These are phyloP conservation scores for Aureobasidium vineae DNA, from an alignment of 2,329 filamentous ascomycete species.

Conservation along the genomic window DNA sequence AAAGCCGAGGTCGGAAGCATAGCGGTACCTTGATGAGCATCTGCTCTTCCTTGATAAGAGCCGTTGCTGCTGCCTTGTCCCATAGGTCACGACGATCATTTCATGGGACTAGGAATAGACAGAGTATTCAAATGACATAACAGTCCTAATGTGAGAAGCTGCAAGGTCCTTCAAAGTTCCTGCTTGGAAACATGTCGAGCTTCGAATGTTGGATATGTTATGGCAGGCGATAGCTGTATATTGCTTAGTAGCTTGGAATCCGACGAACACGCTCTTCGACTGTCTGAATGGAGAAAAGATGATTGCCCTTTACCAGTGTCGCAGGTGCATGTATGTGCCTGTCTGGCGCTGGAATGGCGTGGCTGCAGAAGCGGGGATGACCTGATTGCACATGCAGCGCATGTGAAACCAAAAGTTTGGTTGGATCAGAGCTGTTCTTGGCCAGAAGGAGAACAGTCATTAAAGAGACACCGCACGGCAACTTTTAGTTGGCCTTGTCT, in stretches of 20 bases:
- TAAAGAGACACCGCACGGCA: slow-evolving; percentile 1
- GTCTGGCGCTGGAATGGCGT: slow-evolving; percentile 1
- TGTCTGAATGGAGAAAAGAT: background rate
- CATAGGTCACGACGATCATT: background rate
- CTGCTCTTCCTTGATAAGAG: background rate
- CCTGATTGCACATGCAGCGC: slow-evolving; percentile 23
- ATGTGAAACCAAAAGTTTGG: slow-evolving; percentile 15
- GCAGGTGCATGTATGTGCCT: background rate
- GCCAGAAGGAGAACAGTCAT: slow-evolving; percentile 10
- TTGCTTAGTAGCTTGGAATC: background rate
- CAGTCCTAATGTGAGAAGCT: background rate
- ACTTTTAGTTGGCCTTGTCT: background rate
- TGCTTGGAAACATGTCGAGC: background rate
- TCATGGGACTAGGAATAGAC: background rate
- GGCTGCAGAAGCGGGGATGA: slow-evolving; percentile 24
- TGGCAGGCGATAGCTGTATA: background rate
- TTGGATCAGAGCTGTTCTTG: slow-evolving; percentile 5
- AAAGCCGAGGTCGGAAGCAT: slow-evolving; percentile 13
- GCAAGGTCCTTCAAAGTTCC: background rate
- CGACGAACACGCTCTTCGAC: background rate
- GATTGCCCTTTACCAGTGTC: background rate
- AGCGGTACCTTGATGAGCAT: slow-evolving; percentile 16
- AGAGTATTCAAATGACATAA: slow-evolving; percentile 2
- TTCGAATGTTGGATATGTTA: slow-evolving; percentile 6
- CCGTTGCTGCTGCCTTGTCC: background rate